A percentile compares a stretch with the other conserved stretches of the same genome.
Conservation (phyloP, 768 basidiomycete species). For the Tulasnella sp. region DNA sequence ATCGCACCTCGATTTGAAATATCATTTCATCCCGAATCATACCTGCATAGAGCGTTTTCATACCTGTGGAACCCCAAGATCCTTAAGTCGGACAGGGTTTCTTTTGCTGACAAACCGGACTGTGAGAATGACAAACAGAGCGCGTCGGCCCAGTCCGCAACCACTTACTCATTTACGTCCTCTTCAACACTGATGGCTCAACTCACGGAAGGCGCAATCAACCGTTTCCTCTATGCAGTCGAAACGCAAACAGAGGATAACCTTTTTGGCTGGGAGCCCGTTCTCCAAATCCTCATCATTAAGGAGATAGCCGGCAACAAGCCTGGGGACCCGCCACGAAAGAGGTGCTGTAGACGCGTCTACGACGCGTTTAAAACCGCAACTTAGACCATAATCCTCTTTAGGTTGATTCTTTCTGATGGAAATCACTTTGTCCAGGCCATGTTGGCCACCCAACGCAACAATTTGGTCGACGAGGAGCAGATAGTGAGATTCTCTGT, state of each 20-base stretch:
- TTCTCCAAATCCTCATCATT: constrained; percentile 76
- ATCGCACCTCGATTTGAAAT: neutral
- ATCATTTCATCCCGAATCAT: neutral
- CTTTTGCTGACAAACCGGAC: neutral
- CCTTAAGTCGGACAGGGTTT: neutral
- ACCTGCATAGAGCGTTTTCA: neutral
- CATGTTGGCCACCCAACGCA: constrained; percentile 93
- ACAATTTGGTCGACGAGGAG: constrained; percentile 62
- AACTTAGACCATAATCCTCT: neutral
- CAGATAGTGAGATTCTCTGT: constrained; percentile 62
- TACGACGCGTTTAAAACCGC: constrained; percentile 11
- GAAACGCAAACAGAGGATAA: constrained; percentile 19
- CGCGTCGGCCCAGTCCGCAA: neutral
- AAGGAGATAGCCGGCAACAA: constrained; percentile 60
- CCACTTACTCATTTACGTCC: neutral
- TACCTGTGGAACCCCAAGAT: neutral
- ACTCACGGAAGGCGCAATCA: constrained; percentile 49
- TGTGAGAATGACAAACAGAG: constrained; percentile 14
- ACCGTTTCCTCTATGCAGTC: constrained; percentile 1
- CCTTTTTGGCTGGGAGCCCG: constrained; percentile 40
- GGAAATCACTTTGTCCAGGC: constrained; percentile 81
- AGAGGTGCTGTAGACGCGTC: constrained; percentile 1
- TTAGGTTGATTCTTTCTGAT: constrained; percentile 85
- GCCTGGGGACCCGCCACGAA: constrained; percentile 34
- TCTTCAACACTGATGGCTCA: constrained; percentile 12